Evolutionary conservation across 192 early-diverging fungal genomes (phyloP).

Genomic region (Phlyctochytrium arcticum): DNA sequence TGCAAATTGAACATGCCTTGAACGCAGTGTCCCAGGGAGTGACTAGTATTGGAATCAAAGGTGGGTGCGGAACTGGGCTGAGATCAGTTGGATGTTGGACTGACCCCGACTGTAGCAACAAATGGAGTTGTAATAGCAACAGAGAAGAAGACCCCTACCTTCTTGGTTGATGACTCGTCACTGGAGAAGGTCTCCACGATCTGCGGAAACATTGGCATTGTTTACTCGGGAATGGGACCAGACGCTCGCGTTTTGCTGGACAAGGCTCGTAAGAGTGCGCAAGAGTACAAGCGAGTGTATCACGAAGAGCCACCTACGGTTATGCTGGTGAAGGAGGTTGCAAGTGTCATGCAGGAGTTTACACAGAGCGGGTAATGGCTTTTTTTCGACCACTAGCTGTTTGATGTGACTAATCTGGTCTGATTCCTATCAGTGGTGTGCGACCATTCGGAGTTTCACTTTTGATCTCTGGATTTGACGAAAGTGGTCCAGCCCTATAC

Average conservation of each 20-base stretch:
- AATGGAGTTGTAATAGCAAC: conserved; percentile 99
- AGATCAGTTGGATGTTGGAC: neutral
- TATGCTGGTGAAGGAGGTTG: conserved; percentile 96
- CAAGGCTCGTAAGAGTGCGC: conserved; percentile 94
- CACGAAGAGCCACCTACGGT: conserved; percentile 92
- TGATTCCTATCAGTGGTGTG: conserved; percentile 73
- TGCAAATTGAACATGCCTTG: conserved; percentile 98
- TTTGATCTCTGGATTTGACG: conserved; percentile 91
- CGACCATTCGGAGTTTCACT: conserved; percentile 99
- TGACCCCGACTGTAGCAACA: conserved; percentile 56
- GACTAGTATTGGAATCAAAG: conserved; percentile 93
- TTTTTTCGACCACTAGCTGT: neutral
- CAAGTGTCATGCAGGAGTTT: conserved; percentile 97
- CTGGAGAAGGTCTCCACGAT: conserved; percentile 88
- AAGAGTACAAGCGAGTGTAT: conserved; percentile 90
- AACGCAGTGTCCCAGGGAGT: conserved; percentile 86
- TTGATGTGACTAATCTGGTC: neutral
- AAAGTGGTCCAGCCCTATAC: conserved; percentile 86
- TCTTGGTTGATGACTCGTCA: conserved; percentile 89
- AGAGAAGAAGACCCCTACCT: conserved; percentile 89
- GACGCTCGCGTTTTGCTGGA: conserved; percentile 94
- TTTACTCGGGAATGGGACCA: conserved; percentile 98
- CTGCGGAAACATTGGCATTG: conserved; percentile 93
- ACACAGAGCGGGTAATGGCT: conserved; percentile 83
- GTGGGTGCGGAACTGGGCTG: conserved; percentile 34